Percentiles rank a stretch among this genome's conserved stretches.
phyloP scores from a whole-genome alignment of 345 rosid genomes.

The Syzygium aqueum region DNA sequence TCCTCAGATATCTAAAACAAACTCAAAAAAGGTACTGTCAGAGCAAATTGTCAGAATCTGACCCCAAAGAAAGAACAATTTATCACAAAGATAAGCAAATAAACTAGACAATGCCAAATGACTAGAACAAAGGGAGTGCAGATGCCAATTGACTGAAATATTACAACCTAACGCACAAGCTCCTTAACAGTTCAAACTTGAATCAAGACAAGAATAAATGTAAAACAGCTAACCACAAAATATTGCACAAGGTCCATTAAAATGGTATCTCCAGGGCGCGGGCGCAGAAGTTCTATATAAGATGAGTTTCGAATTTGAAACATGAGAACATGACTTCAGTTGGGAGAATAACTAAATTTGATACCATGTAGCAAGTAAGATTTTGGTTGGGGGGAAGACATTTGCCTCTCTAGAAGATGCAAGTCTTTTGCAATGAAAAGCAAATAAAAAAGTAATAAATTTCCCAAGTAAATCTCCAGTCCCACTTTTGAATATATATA shows the following conservation, averaged over 20 bases:
- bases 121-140: neutral
- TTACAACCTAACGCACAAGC: neutral
- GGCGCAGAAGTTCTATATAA: neutral
- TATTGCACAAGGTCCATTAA: neutral
- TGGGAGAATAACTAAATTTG: neutral
- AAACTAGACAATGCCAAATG: neutral
- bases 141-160: neutral
- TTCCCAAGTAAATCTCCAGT: neutral
- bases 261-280: neutral
- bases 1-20: conserved; percentile 71
- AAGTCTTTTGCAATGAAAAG: neutral
- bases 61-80: neutral
- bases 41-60: neutral
- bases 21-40: conserved; percentile 1
- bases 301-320: neutral
- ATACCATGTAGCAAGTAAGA: neutral
- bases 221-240: neutral
- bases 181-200: neutral
- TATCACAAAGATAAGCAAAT: neutral
- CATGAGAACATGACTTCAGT: neutral
- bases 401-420: neutral
- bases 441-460: neutral
- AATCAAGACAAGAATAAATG: neutral
- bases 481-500: neutral
- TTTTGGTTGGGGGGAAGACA: neutral